Conservation (phyloP, 2,329 filamentous ascomycete genomes). For the Akanthomyces dipterigenus region DNA sequence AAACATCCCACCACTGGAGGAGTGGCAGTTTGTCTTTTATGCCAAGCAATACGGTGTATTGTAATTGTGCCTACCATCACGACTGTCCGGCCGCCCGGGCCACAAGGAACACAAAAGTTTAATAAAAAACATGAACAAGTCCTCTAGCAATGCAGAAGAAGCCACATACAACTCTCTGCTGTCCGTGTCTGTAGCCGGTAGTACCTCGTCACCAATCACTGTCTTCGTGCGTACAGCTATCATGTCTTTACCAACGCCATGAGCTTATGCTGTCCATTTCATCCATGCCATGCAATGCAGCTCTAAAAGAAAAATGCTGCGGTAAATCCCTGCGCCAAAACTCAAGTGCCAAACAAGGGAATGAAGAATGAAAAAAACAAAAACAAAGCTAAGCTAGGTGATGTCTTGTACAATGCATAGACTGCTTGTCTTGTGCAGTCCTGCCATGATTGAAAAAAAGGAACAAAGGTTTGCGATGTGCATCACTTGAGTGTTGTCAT, state of each 20-base stretch:
- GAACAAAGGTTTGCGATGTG: not conserved
- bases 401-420: conserved; percentile 4
- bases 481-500: not conserved
- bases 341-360: not conserved
- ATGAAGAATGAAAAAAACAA: conserved; percentile 8
- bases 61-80: not conserved
- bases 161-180: not conserved
- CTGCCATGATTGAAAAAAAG: not conserved
- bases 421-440: not conserved
- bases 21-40: not conserved
- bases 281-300: conserved; percentile 16
- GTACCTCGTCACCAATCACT: not conserved
- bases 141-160: not conserved
- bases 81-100: not conserved
- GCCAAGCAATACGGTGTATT: not conserved
- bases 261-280: conserved; percentile 14
- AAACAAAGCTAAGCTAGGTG: conserved; percentile 4
- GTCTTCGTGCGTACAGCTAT: not conserved
- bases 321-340: not conserved
- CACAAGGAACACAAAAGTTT: not conserved
- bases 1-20: no score
- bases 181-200: not conserved
- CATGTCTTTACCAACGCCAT: conserved; percentile 11
- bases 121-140: conserved; percentile 3
- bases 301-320: conserved; percentile 7